These are phyloP conservation scores for Tylopilus plumbeoviolaceoides DNA, from an alignment of 768 basidiomycete genomes.

Conservation along the genomic window DNA sequence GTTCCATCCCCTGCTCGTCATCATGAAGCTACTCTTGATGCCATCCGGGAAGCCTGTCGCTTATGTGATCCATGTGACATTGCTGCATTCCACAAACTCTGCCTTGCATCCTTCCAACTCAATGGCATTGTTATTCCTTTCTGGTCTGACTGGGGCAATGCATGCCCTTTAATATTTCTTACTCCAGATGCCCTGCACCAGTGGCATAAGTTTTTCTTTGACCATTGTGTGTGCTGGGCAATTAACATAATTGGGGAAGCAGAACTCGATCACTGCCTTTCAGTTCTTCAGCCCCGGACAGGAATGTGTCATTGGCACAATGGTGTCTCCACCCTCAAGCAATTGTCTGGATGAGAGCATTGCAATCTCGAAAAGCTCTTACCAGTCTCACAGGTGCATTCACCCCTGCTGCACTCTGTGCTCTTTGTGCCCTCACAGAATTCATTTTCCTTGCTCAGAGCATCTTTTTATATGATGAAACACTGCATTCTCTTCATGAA, in stretches of 20 bases:
- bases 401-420: conserved; percentile 25
- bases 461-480: neutral
- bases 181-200: neutral
- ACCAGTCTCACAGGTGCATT: conserved; percentile 11
- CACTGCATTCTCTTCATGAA: neutral
- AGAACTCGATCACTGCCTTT: conserved; percentile 23
- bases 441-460: conserved; percentile 37
- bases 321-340: conserved; percentile 6
- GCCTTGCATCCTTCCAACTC: neutral
- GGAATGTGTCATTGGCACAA: conserved; percentile 4
- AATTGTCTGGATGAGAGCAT: conserved; percentile 3
- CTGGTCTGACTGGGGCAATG: conserved; percentile 28
- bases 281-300: conserved; percentile 16
- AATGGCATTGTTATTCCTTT: conserved; percentile 23
- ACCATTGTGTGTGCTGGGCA: conserved; percentile 14
- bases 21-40: neutral
- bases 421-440: conserved; percentile 34
- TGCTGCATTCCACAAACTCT: neutral
- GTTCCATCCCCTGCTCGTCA: neutral
- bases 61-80: neutral
- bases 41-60: conserved; percentile 1
- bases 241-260: neutral
- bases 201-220: conserved; percentile 19
- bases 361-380: conserved; percentile 6
- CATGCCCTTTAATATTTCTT: conserved; percentile 15